Evolutionary conservation across 371 early-diverging fungal genomes (phyloP).

Genomic region (Saksenaea vasiformis): DNA sequence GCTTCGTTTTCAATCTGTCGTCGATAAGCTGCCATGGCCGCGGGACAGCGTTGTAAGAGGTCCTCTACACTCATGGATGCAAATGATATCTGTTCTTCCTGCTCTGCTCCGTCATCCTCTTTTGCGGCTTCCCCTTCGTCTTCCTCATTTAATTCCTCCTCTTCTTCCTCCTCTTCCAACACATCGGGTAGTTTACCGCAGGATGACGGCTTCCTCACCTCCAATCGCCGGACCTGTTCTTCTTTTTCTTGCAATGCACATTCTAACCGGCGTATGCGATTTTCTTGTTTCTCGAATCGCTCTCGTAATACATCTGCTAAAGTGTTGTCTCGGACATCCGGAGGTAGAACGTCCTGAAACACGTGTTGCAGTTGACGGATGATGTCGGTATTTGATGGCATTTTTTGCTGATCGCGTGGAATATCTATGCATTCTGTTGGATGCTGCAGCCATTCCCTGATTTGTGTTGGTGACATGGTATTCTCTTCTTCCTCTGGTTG

Average conservation of each 20-base stretch:
- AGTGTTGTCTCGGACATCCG: not conserved
- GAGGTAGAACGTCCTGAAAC: not conserved
- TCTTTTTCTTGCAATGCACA: not conserved
- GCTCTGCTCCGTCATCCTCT: constrained; percentile 3
- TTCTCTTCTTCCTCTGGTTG: not conserved
- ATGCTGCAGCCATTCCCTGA: not conserved
- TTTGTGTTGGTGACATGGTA: not conserved
- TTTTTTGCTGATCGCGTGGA: not conserved
- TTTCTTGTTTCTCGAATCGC: not conserved
- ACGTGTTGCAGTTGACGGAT: not conserved
- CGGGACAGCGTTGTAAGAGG: not conserved
- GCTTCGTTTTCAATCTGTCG: not conserved
- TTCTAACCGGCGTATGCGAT: not conserved
- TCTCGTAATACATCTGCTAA: not conserved
- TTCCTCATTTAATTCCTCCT: constrained; percentile 4
- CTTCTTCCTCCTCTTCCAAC: not conserved
- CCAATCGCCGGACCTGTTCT: not conserved
- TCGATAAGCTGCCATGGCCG: not conserved
- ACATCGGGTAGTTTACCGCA: not conserved
- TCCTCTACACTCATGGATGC: not conserved
- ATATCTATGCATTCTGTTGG: not conserved
- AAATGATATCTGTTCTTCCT: not conserved
- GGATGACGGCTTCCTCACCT: not conserved
- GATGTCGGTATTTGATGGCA: not conserved
- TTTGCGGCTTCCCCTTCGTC: constrained; percentile 3